Evolutionary conservation across 1,139 yeast genomes (phyloP).

Genomic region (Magnusiomyces tetraspermus): DNA sequence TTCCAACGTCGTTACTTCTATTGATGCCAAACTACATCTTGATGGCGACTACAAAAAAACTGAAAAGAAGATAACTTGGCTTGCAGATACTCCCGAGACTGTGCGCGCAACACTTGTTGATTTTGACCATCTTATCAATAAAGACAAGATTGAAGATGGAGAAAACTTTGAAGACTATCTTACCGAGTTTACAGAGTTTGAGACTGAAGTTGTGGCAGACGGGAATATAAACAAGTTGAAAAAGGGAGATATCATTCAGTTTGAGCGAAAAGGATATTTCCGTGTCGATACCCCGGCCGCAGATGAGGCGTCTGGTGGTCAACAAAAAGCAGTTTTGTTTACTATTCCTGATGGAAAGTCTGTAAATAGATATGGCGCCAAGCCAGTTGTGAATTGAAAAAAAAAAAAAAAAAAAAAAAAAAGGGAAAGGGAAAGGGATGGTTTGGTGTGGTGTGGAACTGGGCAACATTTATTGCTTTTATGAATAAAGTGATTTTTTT

Average conservation of each 20-base stretch:
- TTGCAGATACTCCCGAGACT: conserved; percentile 65
- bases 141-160: conserved; percentile 91
- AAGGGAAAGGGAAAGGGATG: no score
- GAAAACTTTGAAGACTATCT: conserved; percentile 90
- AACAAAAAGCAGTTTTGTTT: conserved; percentile 60
- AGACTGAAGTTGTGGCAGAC: conserved; percentile 70
- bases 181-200: conserved; percentile 83
- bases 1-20: conserved; percentile 50
- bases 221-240: conserved; percentile 64
- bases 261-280: conserved; percentile 95
- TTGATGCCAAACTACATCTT: conserved; percentile 76
- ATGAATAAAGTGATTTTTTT: no score
- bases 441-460: no score
- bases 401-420: no score
- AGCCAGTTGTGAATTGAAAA: conserved; percentile 25
- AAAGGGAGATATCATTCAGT: conserved; percentile 83
- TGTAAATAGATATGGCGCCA: conserved; percentile 74
- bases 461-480: no score
- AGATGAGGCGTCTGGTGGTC: no score
- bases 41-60: conserved; percentile 98
- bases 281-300: conserved; percentile 63
- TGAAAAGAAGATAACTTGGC: conserved; percentile 91
- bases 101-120: conserved; percentile 73
- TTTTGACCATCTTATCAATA: conserved; percentile 90
- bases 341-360: conserved; percentile 96